Evolutionary conservation across 2,329 filamentous ascomycete genomes (phyloP).

Genomic region (Pseudofabraea citricarpa): DNA sequence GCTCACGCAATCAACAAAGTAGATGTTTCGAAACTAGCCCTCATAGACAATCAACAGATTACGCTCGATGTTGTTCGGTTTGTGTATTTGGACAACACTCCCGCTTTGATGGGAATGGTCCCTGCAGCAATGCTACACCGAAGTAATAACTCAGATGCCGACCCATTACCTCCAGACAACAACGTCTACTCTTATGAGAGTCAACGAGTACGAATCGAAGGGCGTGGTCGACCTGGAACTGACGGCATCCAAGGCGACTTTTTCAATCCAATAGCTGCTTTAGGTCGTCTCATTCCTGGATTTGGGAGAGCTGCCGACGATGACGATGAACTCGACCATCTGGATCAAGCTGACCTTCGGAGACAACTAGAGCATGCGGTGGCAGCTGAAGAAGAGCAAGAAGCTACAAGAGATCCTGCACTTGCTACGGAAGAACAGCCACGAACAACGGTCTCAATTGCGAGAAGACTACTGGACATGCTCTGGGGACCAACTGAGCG

Average conservation of each 20-base stretch:
- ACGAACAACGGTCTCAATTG: background rate
- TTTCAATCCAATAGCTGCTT: constrained; percentile 21
- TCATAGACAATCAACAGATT: constrained; percentile 18
- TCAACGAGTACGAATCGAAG: constrained; percentile 13
- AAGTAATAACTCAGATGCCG: constrained; percentile 27
- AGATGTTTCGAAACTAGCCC: constrained; percentile 8
- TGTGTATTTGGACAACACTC: constrained; percentile 28
- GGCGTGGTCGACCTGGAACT: background rate
- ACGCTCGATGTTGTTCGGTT: constrained; percentile 26
- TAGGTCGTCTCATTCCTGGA: constrained; percentile 17
- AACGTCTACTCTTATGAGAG: constrained; percentile 24
- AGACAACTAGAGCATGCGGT: constrained; percentile 3
- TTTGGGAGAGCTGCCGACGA: constrained; percentile 1
- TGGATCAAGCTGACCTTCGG: background rate
- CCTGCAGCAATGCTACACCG: constrained; percentile 24
- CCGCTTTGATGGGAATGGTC: constrained; percentile 24
- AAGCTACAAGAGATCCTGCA: background rate
- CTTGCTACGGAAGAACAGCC: background rate
- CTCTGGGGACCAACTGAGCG: background rate
- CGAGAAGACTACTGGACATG: constrained; percentile 1
- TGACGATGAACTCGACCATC: background rate
- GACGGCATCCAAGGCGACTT: constrained; percentile 7
- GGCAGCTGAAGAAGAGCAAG: constrained; percentile 2
- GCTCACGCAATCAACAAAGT: constrained; percentile 38
- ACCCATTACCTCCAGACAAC: constrained; percentile 27